A percentile compares a stretch with the other conserved stretches of the same genome.
Conservation (phyloP, 2,329 filamentous ascomycete genomes). For the Septoria linicola region DNA sequence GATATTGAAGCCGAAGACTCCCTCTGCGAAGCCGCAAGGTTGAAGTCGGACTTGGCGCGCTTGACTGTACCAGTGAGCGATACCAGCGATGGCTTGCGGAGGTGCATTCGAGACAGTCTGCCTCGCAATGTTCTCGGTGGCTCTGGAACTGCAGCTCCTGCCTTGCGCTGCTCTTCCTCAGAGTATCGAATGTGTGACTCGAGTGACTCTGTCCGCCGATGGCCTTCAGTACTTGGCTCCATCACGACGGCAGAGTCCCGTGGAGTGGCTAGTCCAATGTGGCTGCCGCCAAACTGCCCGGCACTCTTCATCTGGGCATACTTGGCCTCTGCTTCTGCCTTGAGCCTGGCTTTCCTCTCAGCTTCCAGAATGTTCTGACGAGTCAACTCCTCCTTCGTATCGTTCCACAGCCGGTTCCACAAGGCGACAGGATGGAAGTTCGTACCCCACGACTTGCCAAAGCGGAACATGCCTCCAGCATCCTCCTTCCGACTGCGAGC, state of each 20-base stretch:
- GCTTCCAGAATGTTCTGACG: conserved; percentile 42
- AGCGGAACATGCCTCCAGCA: conserved; percentile 51
- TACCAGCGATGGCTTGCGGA: conserved; percentile 37
- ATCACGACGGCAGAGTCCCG: conserved; percentile 36
- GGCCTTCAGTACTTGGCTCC: conserved; percentile 22
- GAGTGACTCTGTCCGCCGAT: conserved; percentile 20
- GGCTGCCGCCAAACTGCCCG: conserved; percentile 45
- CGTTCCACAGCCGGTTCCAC: conserved; percentile 50
- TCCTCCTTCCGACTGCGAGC: conserved; percentile 40
- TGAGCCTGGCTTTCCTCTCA: conserved; percentile 42
- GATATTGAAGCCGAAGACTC: conserved; percentile 40
- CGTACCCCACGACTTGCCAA: conserved; percentile 55
- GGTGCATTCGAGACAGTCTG: conserved; percentile 28
- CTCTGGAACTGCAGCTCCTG: conserved; percentile 29
- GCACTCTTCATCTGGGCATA: conserved; percentile 56
- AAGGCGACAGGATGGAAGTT: conserved; percentile 55
- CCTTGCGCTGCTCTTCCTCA: conserved; percentile 18
- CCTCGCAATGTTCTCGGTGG: conserved; percentile 22
- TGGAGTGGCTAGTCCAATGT: conserved; percentile 19
- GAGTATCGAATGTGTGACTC: conserved; percentile 20
- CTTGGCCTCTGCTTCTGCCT: conserved; percentile 50
- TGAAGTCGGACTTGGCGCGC: conserved; percentile 36
- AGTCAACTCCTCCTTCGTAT: conserved; percentile 44
- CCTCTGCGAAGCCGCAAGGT: conserved; percentile 35
- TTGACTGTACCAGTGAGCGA: conserved; percentile 37